phyloP scores from a whole-genome alignment of 1,139 yeast species.

The Candida sojae region DNA sequence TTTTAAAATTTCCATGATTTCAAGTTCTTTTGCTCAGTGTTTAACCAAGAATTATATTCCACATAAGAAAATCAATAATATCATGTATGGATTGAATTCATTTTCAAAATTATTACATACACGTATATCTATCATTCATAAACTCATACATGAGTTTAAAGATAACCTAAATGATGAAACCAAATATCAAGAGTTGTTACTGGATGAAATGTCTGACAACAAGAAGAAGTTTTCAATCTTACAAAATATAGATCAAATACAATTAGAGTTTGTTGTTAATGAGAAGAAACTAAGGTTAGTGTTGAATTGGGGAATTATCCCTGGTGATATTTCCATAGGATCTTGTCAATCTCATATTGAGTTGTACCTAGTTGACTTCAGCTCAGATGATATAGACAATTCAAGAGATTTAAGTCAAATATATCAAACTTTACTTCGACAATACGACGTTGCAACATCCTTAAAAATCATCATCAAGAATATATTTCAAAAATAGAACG shows the following conservation, averaged over 20 bases:
- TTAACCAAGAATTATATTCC: constrained; percentile 27
- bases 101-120: constrained; percentile 26
- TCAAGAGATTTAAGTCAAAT: constrained; percentile 16
- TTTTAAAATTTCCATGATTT: constrained; percentile 18
- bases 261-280: constrained; percentile 14
- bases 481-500: constrained; percentile 16
- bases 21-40: constrained; percentile 22
- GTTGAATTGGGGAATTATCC: constrained; percentile 30
- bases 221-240: constrained; percentile 20
- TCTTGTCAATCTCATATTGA: constrained; percentile 27
- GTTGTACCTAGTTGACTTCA: constrained; percentile 13
- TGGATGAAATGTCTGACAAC: constrained; percentile 15
- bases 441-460: constrained; percentile 29
- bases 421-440: constrained; percentile 22
- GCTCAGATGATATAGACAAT: constrained; percentile 6
- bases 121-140: constrained; percentile 22
- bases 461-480: constrained; percentile 24
- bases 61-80: constrained; percentile 25
- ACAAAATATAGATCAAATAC: constrained; percentile 22
- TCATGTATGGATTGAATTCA: constrained; percentile 35
- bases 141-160: constrained; percentile 20
- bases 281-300: constrained; percentile 12
- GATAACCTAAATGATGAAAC: constrained; percentile 10
- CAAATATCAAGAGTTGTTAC: constrained; percentile 4
- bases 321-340: constrained; percentile 25